A percentile compares a stretch with the other conserved stretches of the same genome.
Evolutionary conservation across 352 stramenopile species (phyloP).

Genomic region (Halophytophthora batemanensis): DNA sequence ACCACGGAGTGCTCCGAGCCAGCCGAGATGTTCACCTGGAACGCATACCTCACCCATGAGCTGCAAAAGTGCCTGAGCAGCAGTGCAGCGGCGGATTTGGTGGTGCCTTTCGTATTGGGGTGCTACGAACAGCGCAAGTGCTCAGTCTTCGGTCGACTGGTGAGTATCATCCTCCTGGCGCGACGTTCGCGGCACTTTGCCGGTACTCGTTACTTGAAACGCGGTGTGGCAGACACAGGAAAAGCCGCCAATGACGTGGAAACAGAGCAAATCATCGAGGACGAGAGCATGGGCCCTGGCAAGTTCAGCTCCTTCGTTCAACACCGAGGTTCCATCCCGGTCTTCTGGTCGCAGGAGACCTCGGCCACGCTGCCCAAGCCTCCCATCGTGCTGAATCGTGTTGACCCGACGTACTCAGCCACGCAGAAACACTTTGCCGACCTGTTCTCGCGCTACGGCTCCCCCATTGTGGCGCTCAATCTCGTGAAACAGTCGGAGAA

Average conservation of each 20-base stretch:
- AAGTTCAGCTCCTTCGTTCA: conserved; percentile 98
- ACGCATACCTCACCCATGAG: conserved; percentile 95
- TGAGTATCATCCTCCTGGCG: conserved; percentile 96
- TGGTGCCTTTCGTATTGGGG: conserved; percentile 92
- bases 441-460: conserved; percentile 95
- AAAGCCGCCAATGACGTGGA: conserved; percentile 99
- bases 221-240: conserved; percentile 95
- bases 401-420: conserved; percentile 96
- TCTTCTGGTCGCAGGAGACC: conserved; percentile 99
- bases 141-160: conserved; percentile 92
- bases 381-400: conserved; percentile 95
- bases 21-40: conserved; percentile 97
- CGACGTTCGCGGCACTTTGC: conserved; percentile 97
- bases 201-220: conserved; percentile 98
- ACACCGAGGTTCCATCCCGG: conserved; percentile 98
- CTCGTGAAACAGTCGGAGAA: conserved; percentile 98
- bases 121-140: conserved; percentile 97
- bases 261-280: conserved; percentile 96
- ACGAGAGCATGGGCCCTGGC: conserved; percentile 84
- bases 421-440: conserved; percentile 94
- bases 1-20: conserved; percentile 70
- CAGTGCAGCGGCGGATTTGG: conserved; percentile 78
- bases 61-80: conserved; percentile 84
- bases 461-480: conserved; percentile 96
- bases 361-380: conserved; percentile 97